phyloP scores from a whole-genome alignment of 208 protist species.

The Phytomonas sp. region DNA sequence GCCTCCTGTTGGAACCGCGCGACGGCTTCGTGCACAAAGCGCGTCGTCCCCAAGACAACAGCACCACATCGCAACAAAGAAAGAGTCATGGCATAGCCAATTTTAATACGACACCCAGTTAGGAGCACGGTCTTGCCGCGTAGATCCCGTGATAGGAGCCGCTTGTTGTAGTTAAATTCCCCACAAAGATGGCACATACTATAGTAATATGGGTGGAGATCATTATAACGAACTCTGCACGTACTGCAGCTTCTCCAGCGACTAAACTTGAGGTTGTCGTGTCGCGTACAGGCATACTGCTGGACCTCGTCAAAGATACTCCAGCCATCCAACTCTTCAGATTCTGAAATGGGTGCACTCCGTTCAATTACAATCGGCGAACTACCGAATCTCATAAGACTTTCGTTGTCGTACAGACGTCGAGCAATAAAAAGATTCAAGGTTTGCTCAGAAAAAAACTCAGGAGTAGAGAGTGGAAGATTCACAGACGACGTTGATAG shows the following conservation, averaged over 20 bases:
- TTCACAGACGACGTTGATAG: not conserved
- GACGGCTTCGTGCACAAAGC: constrained; percentile 87
- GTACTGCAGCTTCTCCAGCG: constrained; percentile 71
- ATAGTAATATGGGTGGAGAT: constrained; percentile 96
- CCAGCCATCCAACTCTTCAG: constrained; percentile 63
- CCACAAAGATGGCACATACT: constrained; percentile 93
- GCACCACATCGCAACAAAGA: constrained; percentile 81
- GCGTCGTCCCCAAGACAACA: constrained; percentile 79
- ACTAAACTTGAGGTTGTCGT: constrained; percentile 41
- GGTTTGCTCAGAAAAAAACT: constrained; percentile 28
- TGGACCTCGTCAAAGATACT: constrained; percentile 69
- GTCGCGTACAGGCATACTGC: constrained; percentile 45
- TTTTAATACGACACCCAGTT: constrained; percentile 91
- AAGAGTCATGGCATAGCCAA: constrained; percentile 90
- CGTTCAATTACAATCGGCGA: constrained; percentile 44
- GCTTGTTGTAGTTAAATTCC: constrained; percentile 94
- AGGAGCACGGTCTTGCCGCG: constrained; percentile 88
- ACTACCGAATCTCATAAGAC: constrained; percentile 25
- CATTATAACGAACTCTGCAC: constrained; percentile 78
- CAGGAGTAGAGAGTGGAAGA: not conserved
- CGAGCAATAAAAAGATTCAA: constrained; percentile 67
- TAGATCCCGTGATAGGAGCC: constrained; percentile 85
- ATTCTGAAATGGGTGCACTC: constrained; percentile 38
- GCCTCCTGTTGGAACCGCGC: constrained; percentile 73
- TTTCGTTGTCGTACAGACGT: constrained; percentile 37